These are phyloP conservation scores for Schizophyllum commune DNA, from an alignment of 1,284 basidiomycete genomes.

Conservation along the genomic window DNA sequence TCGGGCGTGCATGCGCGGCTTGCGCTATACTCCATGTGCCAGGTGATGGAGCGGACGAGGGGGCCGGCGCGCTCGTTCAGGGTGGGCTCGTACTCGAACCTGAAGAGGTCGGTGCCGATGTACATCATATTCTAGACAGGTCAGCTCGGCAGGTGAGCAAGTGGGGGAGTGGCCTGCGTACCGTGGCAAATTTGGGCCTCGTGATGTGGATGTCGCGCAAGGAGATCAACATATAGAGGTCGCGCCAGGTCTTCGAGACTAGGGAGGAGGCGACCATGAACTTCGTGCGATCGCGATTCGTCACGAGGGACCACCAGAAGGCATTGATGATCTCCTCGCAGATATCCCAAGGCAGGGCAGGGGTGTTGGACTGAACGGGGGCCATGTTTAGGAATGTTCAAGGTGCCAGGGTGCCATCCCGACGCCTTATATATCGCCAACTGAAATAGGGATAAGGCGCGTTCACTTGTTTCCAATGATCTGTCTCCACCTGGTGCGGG, in stretches of 20 bases:
- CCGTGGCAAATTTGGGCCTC: neutral
- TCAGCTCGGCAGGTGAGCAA: neutral
- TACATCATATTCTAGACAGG: neutral
- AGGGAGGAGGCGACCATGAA: neutral
- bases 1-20: neutral
- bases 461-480: neutral
- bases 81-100: neutral
- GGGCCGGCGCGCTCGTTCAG: neutral
- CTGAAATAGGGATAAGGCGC: neutral
- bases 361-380: neutral
- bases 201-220: neutral
- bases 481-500: too few species aligned
- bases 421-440: neutral
- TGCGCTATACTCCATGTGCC: neutral
- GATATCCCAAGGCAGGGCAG: neutral
- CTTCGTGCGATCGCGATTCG: neutral
- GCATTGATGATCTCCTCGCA: neutral
- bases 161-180: neutral
- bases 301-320: neutral
- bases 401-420: neutral
- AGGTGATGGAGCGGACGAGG: neutral
- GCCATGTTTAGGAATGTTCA: neutral
- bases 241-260: neutral
- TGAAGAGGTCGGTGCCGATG: neutral
- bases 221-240: neutral